A percentile compares a stretch with the other conserved stretches of the same genome.
These are phyloP conservation scores for Penicillium malachiteum DNA, from an alignment of 495 filamentous ascomycete species.

Conservation along the genomic window DNA sequence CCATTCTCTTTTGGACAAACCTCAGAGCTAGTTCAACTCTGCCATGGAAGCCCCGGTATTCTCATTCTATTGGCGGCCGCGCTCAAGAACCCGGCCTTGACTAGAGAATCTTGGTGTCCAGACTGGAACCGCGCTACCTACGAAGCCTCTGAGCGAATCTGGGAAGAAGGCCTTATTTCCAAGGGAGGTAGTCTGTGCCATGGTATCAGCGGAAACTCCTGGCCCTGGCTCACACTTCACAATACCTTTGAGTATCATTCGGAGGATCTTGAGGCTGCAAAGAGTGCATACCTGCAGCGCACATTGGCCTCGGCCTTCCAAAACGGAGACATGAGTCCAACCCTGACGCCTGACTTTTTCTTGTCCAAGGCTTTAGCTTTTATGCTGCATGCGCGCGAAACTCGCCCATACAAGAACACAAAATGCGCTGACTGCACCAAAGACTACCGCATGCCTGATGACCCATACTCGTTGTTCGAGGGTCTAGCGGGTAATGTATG, in stretches of 20 bases:
- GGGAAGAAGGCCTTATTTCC: constrained; percentile 48
- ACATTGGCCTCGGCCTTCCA: constrained; percentile 1
- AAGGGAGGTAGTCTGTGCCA: constrained; percentile 51
- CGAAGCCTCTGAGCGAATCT: constrained; percentile 38
- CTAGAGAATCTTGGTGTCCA: constrained; percentile 34
- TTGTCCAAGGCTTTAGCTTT: constrained; percentile 43
- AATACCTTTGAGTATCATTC: constrained; percentile 34
- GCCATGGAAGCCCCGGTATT: constrained; percentile 45
- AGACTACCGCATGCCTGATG: constrained; percentile 46
- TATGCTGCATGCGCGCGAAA: constrained; percentile 41
- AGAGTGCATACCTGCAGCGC: constrained; percentile 20
- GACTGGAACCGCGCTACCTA: constrained; percentile 42
- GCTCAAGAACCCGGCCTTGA: constrained; percentile 26
- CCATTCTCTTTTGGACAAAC: constrained; percentile 9
- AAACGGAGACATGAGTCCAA: constrained; percentile 3
- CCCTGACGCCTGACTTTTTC: constrained; percentile 38
- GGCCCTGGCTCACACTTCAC: constrained; percentile 38
- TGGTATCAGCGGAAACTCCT: constrained; percentile 47
- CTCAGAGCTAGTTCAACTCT: constrained; percentile 45
- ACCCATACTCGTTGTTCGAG: constrained; percentile 43
- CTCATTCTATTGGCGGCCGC: constrained; percentile 38
- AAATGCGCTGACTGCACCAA: constrained; percentile 9
- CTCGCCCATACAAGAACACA: constrained; percentile 36
- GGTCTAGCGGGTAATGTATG: constrained; percentile 47
- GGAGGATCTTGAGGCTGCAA: constrained; percentile 20